Evolutionary conservation across 2,329 filamentous ascomycete species (phyloP), one percentile per base, ranked within the genome.

Genomic region (Trichoderma breve): DNA sequence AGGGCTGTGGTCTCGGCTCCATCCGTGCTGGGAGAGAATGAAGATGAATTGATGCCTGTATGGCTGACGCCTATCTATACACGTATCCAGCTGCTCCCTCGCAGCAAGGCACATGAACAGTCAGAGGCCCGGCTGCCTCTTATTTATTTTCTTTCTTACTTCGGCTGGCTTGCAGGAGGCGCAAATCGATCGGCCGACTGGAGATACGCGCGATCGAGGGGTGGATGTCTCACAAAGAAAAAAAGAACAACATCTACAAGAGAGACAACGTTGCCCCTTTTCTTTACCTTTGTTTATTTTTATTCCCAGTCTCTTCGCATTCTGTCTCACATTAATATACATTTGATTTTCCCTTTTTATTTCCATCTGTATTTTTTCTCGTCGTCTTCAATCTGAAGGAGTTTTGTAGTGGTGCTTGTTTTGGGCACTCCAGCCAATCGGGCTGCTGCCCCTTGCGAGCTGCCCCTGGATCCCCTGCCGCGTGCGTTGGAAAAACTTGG

Each of bases 181-280:
- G 21, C 32, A 34, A n/a, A 28, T 39, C 36, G 60, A 63, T 63
- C 36, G 60, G 30, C 21, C 30, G 63, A 36, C 34, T 36, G 34
- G 34, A 57, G 63, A 57, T 67, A 57, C 64, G 64, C 64, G 64
- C 47, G 64, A 67, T 67, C 64, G n/a, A 60, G 18, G 39, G 57
- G 9, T 1, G n/a, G 39, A 43, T 34, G 47, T 65, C 64, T 57
- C 18, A 30, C 21, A 36, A 39, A 4, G 8, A 26, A 3, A 21
- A 15, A 15, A 15, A 8, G 24, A n/a, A 15, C 8, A 28, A 36
- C 36, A 18, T 39, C 36, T 39, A 0, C 6, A 26, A 57, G n/a
- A 36, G 12, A 18, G 15, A 26, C n/a, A 21, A 9, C 18, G n/a
- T 8, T n/a, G 9, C 63, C 15, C 9, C 8, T 12, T 12, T 21